Percentiles rank a stretch among this genome's conserved stretches.
phyloP scores from a whole-genome alignment of 352 stramenopile species.

The Albugo laibachii region DNA sequence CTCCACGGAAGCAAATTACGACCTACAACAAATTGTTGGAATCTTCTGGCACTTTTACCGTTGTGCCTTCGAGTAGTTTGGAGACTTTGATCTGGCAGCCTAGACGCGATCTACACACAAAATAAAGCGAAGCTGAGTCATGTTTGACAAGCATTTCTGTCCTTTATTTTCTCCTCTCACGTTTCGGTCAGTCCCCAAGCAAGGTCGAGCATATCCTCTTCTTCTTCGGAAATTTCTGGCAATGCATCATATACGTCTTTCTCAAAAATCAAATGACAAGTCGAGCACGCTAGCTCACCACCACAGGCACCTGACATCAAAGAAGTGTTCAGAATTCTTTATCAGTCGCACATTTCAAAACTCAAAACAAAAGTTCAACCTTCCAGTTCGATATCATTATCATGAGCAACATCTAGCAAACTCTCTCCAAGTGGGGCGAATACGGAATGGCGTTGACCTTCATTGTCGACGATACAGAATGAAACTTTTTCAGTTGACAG shows the following conservation, averaged over 20 bases:
- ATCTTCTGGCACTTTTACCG: slow-evolving; percentile 76
- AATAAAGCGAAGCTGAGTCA: neutral
- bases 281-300: slow-evolving; percentile 85
- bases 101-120: slow-evolving; percentile 30
- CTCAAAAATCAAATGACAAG: slow-evolving; percentile 85
- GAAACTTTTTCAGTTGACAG: slow-evolving; percentile 17
- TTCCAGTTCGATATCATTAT: slow-evolving; percentile 88
- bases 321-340: neutral
- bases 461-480: slow-evolving; percentile 66
- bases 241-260: slow-evolving; percentile 78
- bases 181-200: slow-evolving; percentile 88
- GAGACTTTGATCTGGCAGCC: slow-evolving; percentile 84
- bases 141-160: neutral
- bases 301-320: slow-evolving; percentile 58
- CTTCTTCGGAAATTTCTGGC: slow-evolving; percentile 79
- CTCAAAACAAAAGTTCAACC: slow-evolving; percentile 5
- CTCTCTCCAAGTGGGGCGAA: slow-evolving; percentile 49
- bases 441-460: slow-evolving; percentile 51
- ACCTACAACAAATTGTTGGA: slow-evolving; percentile 81
- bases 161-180: slow-evolving; percentile 15
- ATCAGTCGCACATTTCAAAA: neutral
- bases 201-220: slow-evolving; percentile 92
- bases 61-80: slow-evolving; percentile 68
- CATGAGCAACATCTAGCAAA: slow-evolving; percentile 80
- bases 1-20: no score